Conservation (phyloP, 2,329 filamentous ascomycete genomes). For the Exophiala mesophila region DNA sequence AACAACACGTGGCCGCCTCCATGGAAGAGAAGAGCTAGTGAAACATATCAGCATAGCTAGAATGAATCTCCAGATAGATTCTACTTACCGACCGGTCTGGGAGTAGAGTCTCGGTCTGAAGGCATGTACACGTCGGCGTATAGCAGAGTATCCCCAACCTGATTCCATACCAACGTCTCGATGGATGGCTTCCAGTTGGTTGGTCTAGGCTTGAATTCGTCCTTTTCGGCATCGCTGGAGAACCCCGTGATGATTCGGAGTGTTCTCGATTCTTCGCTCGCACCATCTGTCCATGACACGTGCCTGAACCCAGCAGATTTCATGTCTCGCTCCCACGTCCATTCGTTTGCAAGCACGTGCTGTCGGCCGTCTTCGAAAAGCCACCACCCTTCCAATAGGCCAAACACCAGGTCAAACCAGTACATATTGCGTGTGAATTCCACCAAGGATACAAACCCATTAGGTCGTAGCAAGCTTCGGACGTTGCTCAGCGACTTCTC, state of each 20-base stretch:
- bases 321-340: constrained; percentile 26
- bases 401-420: too few relatives aligned
- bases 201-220: constrained; percentile 3
- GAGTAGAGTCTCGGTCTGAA: too few relatives aligned
- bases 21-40: constrained; percentile 27
- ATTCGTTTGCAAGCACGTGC: constrained; percentile 22
- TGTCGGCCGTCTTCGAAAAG: constrained; percentile 32
- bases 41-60: too few relatives aligned
- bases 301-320: constrained; percentile 23
- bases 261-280: constrained; percentile 11
- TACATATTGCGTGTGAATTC: too few relatives aligned
- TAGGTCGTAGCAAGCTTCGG: too few relatives aligned
- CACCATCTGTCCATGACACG: constrained; percentile 28
- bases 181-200: not conserved
- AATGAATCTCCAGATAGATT: too few relatives aligned
- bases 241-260: constrained; percentile 17
- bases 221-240: too few relatives aligned
- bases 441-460: too few relatives aligned
- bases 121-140: constrained; percentile 13
- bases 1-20: constrained; percentile 28
- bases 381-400: too few relatives aligned
- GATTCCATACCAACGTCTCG: constrained; percentile 10
- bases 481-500: too few relatives aligned
- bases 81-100: constrained; percentile 14
- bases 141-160: constrained; percentile 2